Conservation (phyloP, 768 basidiomycete genomes). For the Gloeopeniophorella convolvens region DNA sequence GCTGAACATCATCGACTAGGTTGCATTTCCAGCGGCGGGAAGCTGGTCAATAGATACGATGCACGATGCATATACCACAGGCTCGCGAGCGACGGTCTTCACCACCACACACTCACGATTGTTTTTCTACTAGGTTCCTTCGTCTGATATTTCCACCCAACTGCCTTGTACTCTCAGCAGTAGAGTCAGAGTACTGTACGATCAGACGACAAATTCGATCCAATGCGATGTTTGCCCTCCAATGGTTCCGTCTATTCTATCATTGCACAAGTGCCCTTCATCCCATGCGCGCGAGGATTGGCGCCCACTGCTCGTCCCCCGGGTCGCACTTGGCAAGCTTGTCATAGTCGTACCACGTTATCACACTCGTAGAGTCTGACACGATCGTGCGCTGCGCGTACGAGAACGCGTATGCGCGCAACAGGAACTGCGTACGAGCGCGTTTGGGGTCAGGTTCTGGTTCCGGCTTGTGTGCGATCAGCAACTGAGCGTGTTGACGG, state of each 20-base stretch:
- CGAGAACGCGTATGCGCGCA: constrained; percentile 56
- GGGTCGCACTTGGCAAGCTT: constrained; percentile 57
- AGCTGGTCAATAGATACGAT: no score
- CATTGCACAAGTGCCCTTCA: no score
- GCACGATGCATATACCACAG: neutral
- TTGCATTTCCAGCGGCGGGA: no score
- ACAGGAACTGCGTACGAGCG: constrained; percentile 39
- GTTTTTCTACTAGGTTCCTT: neutral
- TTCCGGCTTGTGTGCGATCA: constrained; percentile 55
- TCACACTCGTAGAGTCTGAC: constrained; percentile 52
- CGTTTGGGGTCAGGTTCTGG: constrained; percentile 21
- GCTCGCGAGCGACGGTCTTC: no score
- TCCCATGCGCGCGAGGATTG: constrained; percentile 26
- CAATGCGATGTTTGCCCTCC: neutral
- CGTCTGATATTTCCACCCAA: neutral
- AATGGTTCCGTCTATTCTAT: neutral
- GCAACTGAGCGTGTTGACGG: constrained; percentile 35
- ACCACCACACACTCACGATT: neutral
- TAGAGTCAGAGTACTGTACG: constrained; percentile 18
- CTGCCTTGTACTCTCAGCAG: neutral
- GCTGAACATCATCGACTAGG: constrained; percentile 70
- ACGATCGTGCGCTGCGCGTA: constrained; percentile 56
- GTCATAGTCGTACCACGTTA: constrained; percentile 80
- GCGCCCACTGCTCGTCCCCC: constrained; percentile 40
- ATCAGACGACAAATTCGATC: constrained; percentile 2